phyloP scores from a whole-genome alignment of 148 eudicot genomes.

The Rhododendron williamsianum region DNA sequence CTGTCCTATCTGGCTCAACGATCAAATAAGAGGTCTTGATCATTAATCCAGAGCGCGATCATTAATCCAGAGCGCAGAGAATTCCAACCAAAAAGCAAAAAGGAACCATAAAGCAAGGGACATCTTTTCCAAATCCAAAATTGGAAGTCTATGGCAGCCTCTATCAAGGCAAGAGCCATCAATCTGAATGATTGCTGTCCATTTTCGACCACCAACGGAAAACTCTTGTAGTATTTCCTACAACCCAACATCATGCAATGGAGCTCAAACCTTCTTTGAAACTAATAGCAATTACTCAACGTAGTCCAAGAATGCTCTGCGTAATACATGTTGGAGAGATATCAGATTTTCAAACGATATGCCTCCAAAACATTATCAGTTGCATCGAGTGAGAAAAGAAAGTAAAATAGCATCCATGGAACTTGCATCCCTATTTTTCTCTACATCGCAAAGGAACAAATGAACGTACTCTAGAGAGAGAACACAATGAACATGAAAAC shows the following conservation, averaged over 20 bases:
- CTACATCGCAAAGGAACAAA: not conserved
- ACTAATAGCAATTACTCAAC: not conserved
- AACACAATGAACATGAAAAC: not conserved
- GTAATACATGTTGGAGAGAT: not conserved
- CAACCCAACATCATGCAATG: not conserved
- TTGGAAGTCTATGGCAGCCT: not conserved
- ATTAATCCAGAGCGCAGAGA: not conserved
- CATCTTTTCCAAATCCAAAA: not conserved
- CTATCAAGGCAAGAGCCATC: not conserved
- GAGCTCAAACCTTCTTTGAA: conserved; percentile 1
- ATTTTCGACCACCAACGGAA: not conserved
- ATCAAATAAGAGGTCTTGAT: not conserved
- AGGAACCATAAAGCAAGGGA: not conserved
- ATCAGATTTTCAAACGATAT: not conserved
- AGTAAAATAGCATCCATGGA: not conserved
- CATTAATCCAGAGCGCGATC: not conserved
- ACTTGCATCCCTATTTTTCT: not conserved
- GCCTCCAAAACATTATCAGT: not conserved
- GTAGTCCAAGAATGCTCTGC: not conserved
- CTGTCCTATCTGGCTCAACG: not conserved
- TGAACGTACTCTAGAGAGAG: not conserved
- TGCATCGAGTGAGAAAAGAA: not conserved
- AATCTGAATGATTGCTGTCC: not conserved
- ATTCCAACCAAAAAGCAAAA: not conserved
- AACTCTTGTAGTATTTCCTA: not conserved